Percentiles rank a stretch among this genome's conserved stretches.
Conservation (phyloP, 2,329 filamentous ascomycete genomes). For the Cyanodermella asteris region DNA sequence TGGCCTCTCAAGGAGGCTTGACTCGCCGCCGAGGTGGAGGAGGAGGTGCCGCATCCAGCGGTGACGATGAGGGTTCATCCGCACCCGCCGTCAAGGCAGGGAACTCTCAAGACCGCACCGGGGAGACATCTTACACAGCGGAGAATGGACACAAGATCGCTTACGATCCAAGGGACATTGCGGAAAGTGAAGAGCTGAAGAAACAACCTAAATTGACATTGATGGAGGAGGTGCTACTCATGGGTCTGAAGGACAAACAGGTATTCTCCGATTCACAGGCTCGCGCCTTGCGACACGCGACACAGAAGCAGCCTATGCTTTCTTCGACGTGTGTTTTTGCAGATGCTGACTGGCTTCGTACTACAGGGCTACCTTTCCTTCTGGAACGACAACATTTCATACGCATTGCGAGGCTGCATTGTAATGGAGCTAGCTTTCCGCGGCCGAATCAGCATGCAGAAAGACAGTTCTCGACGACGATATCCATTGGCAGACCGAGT, state of each 20-base stretch:
- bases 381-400: conserved; percentile 99
- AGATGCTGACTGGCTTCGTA: conserved; percentile 1
- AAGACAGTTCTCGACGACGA: conserved; percentile 73
- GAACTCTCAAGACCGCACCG: conserved; percentile 31
- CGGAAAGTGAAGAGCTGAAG: conserved; percentile 82
- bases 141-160: conserved; percentile 98
- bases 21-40: conserved; percentile 47
- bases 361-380: conserved; percentile 85
- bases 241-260: conserved; percentile 97
- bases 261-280: conserved; percentile 28
- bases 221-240: conserved; percentile 92
- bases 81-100: no score
- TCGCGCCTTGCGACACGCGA: conserved; percentile 1
- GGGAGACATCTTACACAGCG: conserved; percentile 63
- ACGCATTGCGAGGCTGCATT: conserved; percentile 90
- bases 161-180: conserved; percentile 91
- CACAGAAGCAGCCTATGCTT: conserved; percentile 3
- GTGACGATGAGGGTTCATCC: conserved; percentile 42
- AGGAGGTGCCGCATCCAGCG: conserved; percentile 30
- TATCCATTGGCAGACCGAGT: conserved; percentile 82
- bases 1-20: conserved; percentile 50
- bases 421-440: conserved; percentile 93
- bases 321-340: background rate
- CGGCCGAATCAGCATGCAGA: conserved; percentile 95
- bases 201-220: conserved; percentile 96